phyloP scores from a whole-genome alignment of 2,329 filamentous ascomycete genomes.

The Fulvia fulva region DNA sequence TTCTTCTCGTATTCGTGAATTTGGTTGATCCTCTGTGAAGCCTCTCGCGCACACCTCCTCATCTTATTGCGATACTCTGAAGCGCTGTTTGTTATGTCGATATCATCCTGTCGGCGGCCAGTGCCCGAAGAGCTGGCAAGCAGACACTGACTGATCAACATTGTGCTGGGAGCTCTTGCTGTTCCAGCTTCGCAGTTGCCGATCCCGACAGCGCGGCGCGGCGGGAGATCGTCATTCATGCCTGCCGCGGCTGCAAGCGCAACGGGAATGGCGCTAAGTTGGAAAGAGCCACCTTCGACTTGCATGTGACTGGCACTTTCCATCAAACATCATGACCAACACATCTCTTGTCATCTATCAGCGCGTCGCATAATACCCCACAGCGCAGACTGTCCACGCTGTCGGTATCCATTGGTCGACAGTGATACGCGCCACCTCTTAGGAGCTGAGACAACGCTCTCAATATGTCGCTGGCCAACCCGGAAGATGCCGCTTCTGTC shows the following conservation, averaged over 20 bases:
- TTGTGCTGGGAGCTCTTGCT: not conserved
- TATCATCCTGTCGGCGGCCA: not conserved
- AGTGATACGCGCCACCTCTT: not conserved
- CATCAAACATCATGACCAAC: constrained; percentile 2
- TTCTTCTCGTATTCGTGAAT: not conserved
- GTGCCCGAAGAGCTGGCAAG: not conserved
- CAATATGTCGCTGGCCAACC: constrained; percentile 37
- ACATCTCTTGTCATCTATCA: not conserved
- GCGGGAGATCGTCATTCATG: not conserved
- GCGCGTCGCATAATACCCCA: not conserved
- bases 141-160: not conserved
- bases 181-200: not conserved
- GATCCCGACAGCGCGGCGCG: constrained; percentile 3
- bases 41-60: not conserved
- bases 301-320: constrained; percentile 15
- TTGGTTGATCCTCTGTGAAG: not conserved
- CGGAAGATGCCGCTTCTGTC: constrained; percentile 64
- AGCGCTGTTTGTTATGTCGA: not conserved
- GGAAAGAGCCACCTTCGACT: not conserved
- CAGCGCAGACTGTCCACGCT: too few relatives aligned
- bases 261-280: not conserved
- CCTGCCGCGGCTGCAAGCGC: not conserved
- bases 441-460: not conserved
- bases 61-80: not conserved
- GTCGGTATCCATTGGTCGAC: too few relatives aligned